phyloP scores from a whole-genome alignment of 371 early-diverging fungal species.

The Syncephalastrum sp. region DNA sequence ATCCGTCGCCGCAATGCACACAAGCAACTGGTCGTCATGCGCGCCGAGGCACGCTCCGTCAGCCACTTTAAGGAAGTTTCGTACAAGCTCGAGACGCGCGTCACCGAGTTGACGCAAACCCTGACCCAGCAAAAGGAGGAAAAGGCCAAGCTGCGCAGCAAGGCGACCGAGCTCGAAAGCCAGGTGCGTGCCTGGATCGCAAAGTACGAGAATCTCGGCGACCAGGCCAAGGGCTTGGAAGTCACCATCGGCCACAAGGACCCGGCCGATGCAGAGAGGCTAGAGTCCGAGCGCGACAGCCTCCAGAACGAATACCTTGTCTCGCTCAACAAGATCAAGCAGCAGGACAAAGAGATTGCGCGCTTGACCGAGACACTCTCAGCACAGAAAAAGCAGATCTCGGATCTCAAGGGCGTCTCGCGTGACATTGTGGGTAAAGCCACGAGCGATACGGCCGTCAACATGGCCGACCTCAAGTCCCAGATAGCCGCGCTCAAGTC shows the following conservation, averaged over 20 bases:
- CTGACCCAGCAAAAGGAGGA: constrained; percentile 75
- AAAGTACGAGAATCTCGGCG: constrained; percentile 59
- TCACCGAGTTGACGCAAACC: constrained; percentile 85
- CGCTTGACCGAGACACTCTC: constrained; percentile 62
- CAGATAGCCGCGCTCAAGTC: constrained; percentile 35
- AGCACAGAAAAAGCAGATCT: constrained; percentile 70
- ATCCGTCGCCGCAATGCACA: constrained; percentile 77
- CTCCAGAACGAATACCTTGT: constrained; percentile 51
- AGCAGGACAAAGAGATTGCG: constrained; percentile 68
- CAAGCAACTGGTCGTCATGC: constrained; percentile 61
- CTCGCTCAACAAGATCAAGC: constrained; percentile 55
- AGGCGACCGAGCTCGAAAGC: constrained; percentile 60
- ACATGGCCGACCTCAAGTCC: constrained; percentile 24
- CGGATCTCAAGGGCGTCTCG: constrained; percentile 42
- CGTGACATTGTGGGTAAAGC: constrained; percentile 35
- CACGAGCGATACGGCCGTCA: constrained; percentile 11
- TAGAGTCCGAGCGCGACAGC: constrained; percentile 51
- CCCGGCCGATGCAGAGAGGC: constrained; percentile 45
- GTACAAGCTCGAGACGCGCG: constrained; percentile 90
- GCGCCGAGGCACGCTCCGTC: constrained; percentile 86
- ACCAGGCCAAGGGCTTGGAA: constrained; percentile 53
- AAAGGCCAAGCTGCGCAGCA: constrained; percentile 57
- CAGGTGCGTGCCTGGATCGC: constrained; percentile 74
- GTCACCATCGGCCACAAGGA: constrained; percentile 43
- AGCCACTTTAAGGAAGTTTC: constrained; percentile 94